Base-by-base conservation (phyloP, 139 green algal species). In the Auxenochlorella pyrenoidosa region DNA sequence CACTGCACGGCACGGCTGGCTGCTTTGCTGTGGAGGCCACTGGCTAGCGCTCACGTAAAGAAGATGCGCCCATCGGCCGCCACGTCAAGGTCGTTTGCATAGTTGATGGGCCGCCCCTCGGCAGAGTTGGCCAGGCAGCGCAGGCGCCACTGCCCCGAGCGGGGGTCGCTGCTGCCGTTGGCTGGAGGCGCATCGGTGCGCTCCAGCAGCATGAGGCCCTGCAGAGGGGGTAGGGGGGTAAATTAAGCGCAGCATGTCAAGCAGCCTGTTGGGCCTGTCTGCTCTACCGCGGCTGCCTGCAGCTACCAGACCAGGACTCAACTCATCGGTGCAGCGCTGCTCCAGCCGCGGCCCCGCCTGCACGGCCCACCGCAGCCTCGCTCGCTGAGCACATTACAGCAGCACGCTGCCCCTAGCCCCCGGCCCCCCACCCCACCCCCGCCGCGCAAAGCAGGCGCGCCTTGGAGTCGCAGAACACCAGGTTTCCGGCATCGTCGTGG, bases 31-130 rank as follows among this genome's bases (percentile, higher is more conserved):
- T n/a, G n/a, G n/a, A n/a, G n/a, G n/a, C 47, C 54, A 63, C 15
- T 13, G 15, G 22, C 15, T 24, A 4, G 15, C 18, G 15, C 54
- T 63, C 54, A 63, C 54, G 85, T 92, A 84, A 95, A 95, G 73
- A 92, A 95, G 30, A 95, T 65, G 19, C 54, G 85, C 22, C 92
- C 93, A 10, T 94, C 78, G 51, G 63, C 0, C 10, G 79, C 86
- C 38, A 95, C 89, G 79, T 92, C 88, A 13, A 95, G 63, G 43
- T 93, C 93, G 75, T 95, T 94, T 15, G 93, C 89, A 68, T 95
- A 95, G 36, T 60, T 41, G 59, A 95, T 87, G 44, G 80, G 70
- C 36, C 51, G 70, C 28, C 71, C 71, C 18, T 51, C 71, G 5
- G 71, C 83, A 1, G 6, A 59, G 41, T 85, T 85, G 80, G 80